Base-by-base conservation (phyloP, 2,329 filamentous ascomycete species). In the Taxawa tesnikishii region DNA sequence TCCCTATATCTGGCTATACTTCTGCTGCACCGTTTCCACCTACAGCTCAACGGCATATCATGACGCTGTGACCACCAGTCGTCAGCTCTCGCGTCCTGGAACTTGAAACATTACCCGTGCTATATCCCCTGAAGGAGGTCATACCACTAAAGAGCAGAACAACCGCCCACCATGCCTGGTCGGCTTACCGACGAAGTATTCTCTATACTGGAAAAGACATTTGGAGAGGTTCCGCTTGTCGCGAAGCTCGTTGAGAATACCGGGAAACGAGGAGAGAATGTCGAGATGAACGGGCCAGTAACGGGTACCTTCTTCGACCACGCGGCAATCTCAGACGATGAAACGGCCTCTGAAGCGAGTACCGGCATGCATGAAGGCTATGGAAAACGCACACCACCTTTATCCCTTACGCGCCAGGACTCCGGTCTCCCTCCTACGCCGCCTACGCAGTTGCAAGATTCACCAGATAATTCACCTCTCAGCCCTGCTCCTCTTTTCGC, bases 361-460 rank as follows among this genome's bases (percentile, higher is more conserved):
- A 30, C 12, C 12, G 24, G 26, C 15, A 37, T 37, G 30, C 34
- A 37, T 16, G 26, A 37, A 12, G 34, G 34, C 23, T 33, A 37
- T 15, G 25, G 27, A 19, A 29, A 27, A 15, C 23, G 15, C 15
- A 23, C 31, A 19, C 30, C 30, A 3, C 16, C 25, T 9, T 32
- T 37, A 10, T 28, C 34, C 7, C 34, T 37, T 1, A 29, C 28
- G 26, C 34, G 34, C 15, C 16, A 26, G n/a, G 49, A 55, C 34
- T 51, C 44, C 29, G 57, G 54, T 23, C 51, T 65, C 12, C 62
- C 62, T 24, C 60, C 60, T 8, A 65, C 61, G 8, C 62, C 62
- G 17, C 62, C 62, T 9, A 59, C 56, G 5, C 34, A 50, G 32
- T 51, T 48, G 16, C 49, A 50, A n/a, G 43, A 50, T 12, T 4